These are phyloP conservation scores for Cavenderia fasciculata DNA, from an alignment of 78 protist genomes.

Conservation along the genomic window DNA sequence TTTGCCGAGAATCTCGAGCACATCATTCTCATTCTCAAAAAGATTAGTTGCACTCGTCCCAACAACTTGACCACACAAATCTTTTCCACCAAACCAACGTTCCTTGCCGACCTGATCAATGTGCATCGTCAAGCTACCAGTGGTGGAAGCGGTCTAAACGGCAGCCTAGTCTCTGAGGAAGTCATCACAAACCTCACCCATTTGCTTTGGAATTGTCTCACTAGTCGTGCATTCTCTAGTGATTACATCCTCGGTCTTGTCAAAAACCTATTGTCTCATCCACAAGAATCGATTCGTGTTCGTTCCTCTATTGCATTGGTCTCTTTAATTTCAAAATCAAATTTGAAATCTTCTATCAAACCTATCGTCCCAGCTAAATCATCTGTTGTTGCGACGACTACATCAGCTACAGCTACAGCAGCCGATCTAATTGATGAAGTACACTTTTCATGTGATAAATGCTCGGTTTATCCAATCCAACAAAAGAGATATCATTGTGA, in stretches of 20 bases:
- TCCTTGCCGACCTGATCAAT: constrained; percentile 6
- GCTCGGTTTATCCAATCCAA: constrained; percentile 13
- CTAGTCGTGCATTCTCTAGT: background rate
- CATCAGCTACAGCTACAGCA: background rate
- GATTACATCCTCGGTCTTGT: background rate
- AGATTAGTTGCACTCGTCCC: constrained; percentile 25
- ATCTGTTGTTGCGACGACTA: background rate
- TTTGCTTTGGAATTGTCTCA: constrained; percentile 43
- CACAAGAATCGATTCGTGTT: constrained; percentile 6
- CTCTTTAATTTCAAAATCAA: background rate
- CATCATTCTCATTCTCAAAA: constrained; percentile 6
- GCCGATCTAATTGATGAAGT: constrained; percentile 49
- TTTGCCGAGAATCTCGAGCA: constrained; percentile 22
- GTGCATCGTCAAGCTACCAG: constrained; percentile 8
- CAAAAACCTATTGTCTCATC: constrained; percentile 10
- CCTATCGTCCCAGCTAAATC: background rate
- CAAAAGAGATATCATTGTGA: constrained; percentile 63
- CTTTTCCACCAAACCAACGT: background rate
- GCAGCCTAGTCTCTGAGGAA: background rate
- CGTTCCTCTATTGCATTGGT: background rate
- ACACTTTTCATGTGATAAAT: constrained; percentile 48
- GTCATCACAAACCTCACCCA: constrained; percentile 31
- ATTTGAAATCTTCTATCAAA: background rate
- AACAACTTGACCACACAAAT: background rate
- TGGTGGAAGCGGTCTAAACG: background rate